These are phyloP conservation scores for Collybia nuda DNA, from an alignment of 768 basidiomycete species.

Conservation along the genomic window DNA sequence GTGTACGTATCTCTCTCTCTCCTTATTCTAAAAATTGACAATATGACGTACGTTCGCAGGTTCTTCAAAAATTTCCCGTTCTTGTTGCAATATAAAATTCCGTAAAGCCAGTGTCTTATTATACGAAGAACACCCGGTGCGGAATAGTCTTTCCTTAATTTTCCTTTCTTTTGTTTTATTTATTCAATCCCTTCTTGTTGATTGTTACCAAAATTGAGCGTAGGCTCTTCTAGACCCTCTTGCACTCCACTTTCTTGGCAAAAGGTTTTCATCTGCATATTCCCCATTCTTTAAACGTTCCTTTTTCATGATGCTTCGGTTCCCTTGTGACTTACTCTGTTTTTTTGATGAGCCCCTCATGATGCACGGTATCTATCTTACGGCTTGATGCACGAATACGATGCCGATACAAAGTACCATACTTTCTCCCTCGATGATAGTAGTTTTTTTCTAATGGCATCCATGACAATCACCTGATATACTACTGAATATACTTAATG, in stretches of 20 bases:
- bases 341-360: conserved; percentile 9
- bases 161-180: not conserved
- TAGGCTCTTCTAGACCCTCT: too few species aligned
- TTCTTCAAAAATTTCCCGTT: not conserved
- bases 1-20: conserved; percentile 3
- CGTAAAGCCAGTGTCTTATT: not conserved
- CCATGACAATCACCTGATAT: not conserved
- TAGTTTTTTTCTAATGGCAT: conserved; percentile 3
- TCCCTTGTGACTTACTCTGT: not conserved
- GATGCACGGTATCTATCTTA: conserved; percentile 10
- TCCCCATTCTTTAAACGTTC: not conserved
- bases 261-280: not conserved
- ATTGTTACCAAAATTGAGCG: too few species aligned
- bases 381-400: conserved; percentile 13
- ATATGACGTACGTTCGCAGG: not conserved
- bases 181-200: not conserved
- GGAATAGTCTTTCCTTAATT: not conserved
- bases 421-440: conserved; percentile 5
- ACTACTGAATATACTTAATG: not conserved
- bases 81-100: not conserved
- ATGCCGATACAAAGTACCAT: conserved; percentile 6
- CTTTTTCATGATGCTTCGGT: conserved; percentile 1
- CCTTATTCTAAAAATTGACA: not conserved
- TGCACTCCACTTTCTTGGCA: too few species aligned
- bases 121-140: not conserved